Base-by-base conservation (phyloP, 2,329 filamentous ascomycete species). In the Paraconiothyrium sp. region DNA sequence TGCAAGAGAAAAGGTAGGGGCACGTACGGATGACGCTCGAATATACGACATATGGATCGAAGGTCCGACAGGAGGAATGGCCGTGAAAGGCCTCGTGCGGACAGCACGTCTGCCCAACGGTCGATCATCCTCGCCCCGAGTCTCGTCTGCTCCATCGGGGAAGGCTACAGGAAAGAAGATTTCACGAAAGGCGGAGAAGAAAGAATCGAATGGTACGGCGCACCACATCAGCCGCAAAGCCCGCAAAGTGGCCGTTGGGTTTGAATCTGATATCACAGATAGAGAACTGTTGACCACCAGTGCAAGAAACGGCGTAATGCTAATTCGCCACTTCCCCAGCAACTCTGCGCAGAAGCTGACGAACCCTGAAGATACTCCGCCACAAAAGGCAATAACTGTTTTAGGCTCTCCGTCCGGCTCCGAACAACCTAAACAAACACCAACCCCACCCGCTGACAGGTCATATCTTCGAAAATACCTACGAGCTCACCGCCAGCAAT, bases 1-100 rank as follows among this genome's bases (percentile, higher is more conserved):
- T 70, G 85, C 90, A 14, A 84, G 86, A 64, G 82, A 78, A 60
- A 78, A 77, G n/a, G 79, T 73, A 34, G 67, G 64, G n/a, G 37
- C 41, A 14, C 20, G 47, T 9, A 58, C 44, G 16, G n/a, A 61
- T 0, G 60, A 63, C 8, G 67, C 61, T 16, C 58, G 57, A 13
- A 43, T 77, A 69, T 77, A 76, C 60, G 70, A 81, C 63, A 67
- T 80, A 61, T 82, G 76, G 79, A 78, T 75, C 57, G 77, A 81
- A 71, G 80, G 73, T 14, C 77, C 73, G 8, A 74, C 79, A 68
- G 75, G 79, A 69, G 66, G 76, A 27, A 72, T 83, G 55, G 81
- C 81, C 43, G 81, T 84, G 5, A 84, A 80, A 62, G 83, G 79
- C 20, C 79, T 66, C 9, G 68, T 76, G 20, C 63, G 55, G 9